Conservation (phyloP, 495 filamentous ascomycete genomes). For the Penicillium bovifimosum region DNA sequence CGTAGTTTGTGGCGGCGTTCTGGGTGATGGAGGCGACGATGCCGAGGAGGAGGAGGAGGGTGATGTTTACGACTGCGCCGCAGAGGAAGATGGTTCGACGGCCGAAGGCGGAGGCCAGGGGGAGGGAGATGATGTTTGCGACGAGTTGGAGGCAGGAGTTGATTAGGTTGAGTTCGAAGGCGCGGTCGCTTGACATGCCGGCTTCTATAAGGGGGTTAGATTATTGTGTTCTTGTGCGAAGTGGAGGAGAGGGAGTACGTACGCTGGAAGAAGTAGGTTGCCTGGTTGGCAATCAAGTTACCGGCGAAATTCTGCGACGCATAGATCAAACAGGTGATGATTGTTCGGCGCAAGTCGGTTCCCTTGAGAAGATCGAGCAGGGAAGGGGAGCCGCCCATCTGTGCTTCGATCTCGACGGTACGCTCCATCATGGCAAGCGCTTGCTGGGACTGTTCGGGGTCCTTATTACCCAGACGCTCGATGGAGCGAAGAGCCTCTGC, state of each 20-base stretch:
- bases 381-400: conserved; percentile 49
- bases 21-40: conserved; percentile 38
- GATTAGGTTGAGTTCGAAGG: conserved; percentile 35
- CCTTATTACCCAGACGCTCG: conserved; percentile 53
- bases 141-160: conserved; percentile 35
- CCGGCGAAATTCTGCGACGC: conserved; percentile 36
- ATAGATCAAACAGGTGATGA: conserved; percentile 57
- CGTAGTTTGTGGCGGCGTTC: conserved; percentile 30
- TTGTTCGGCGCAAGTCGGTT: conserved; percentile 59
- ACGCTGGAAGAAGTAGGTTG: conserved; percentile 28
- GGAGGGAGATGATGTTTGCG: conserved; percentile 25
- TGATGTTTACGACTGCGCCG: conserved; percentile 34
- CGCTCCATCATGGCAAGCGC: conserved; percentile 70
- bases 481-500: conserved; percentile 59
- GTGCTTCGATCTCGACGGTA: conserved; percentile 60
- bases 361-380: conserved; percentile 66
- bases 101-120: conserved; percentile 32
- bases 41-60: conserved; percentile 33
- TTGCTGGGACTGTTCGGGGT: conserved; percentile 54
- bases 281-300: conserved; percentile 25
- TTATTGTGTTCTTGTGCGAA: not conserved
- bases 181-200: conserved; percentile 16
- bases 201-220: conserved; percentile 21
- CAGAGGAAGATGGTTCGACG: conserved; percentile 45
- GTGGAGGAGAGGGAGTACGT: not conserved